These are phyloP conservation scores for Chytriomyces hyalinus DNA, from an alignment of 192 early-diverging fungal species.

Conservation along the genomic window DNA sequence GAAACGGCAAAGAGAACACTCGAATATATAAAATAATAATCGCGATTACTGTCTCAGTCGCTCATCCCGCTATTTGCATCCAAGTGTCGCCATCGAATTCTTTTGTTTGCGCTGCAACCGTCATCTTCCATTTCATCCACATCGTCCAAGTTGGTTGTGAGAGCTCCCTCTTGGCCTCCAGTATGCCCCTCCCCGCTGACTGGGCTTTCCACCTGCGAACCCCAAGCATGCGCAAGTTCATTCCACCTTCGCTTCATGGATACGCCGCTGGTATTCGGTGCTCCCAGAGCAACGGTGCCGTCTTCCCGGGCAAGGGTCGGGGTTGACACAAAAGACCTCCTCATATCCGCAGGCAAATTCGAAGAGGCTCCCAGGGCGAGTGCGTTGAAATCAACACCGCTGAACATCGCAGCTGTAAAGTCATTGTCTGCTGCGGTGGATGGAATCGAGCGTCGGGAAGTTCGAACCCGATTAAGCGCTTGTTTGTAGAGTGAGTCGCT, in stretches of 20 bases:
- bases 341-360: no score
- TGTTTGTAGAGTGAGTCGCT: neutral
- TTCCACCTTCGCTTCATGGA: no score
- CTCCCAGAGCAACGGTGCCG: no score
- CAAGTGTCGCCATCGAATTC: neutral
- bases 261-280: no score
- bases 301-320: no score
- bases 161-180: neutral
- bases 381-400: conserved; percentile 4
- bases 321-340: no score
- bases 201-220: no score
- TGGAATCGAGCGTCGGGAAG: neutral
- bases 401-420: neutral
- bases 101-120: neutral
- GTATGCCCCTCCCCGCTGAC: neutral
- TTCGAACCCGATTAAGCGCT: neutral
- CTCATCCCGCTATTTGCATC: neutral
- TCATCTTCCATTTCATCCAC: neutral
- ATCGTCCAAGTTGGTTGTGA: neutral
- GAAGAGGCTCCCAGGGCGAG: neutral
- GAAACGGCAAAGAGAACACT: neutral
- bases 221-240: no score
- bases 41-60: neutral
- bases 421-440: neutral
- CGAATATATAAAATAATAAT: neutral